Evolutionary conservation across 257 asterid species (phyloP).

Genomic region (Linderniella brevidens): DNA sequence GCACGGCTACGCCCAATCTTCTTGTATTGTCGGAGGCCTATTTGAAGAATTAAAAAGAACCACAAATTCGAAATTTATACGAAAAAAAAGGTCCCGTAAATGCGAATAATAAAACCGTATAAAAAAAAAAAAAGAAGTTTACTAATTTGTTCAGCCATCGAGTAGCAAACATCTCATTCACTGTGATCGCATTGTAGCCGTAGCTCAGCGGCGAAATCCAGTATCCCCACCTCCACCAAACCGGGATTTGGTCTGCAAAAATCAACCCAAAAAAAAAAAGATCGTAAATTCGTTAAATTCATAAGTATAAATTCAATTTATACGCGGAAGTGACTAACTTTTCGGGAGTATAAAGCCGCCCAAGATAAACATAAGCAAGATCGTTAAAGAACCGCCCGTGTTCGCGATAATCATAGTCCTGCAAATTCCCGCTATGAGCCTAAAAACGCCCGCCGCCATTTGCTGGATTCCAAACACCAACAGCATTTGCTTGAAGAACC

Average conservation of each 20-base stretch:
- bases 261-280: not conserved
- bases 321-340: slow-evolving; percentile 14
- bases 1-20: slow-evolving; percentile 26
- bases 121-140: not conserved
- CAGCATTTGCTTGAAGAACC: slow-evolving; percentile 51
- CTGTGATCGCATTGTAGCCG: slow-evolving; percentile 38
- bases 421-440: slow-evolving; percentile 34
- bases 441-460: slow-evolving; percentile 41
- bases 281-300: not conserved
- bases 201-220: slow-evolving; percentile 57
- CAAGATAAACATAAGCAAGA: slow-evolving; percentile 27
- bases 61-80: not conserved
- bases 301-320: not conserved
- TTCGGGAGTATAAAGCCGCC: slow-evolving; percentile 55
- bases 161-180: slow-evolving; percentile 49
- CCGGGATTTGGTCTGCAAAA: slow-evolving; percentile 36
- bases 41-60: not conserved
- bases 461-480: slow-evolving; percentile 31
- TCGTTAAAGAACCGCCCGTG: slow-evolving; percentile 37
- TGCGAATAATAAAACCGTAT: not conserved
- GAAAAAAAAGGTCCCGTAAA: not conserved
- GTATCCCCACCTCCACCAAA: slow-evolving; percentile 64
- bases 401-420: slow-evolving; percentile 42
- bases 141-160: slow-evolving; percentile 62
- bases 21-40: slow-evolving; percentile 34